A percentile compares a stretch with the other conserved stretches of the same genome.
These are phyloP conservation scores for Podila minutissima DNA, from an alignment of 192 early-diverging fungal genomes.

Conservation along the genomic window DNA sequence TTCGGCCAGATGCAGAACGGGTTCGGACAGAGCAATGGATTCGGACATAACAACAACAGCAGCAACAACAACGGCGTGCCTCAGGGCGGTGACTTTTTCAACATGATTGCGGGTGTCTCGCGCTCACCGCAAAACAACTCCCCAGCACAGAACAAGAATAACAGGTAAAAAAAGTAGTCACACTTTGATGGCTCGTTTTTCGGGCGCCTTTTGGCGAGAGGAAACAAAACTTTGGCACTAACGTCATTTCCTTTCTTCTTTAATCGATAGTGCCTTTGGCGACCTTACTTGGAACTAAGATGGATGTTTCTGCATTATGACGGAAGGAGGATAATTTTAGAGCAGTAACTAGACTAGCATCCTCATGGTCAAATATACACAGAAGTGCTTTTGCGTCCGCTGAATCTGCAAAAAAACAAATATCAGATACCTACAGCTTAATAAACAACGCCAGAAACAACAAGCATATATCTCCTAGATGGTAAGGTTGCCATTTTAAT, in stretches of 20 bases:
- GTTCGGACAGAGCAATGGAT: neutral
- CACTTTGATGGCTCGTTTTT: neutral
- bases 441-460: no score
- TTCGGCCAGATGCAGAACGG: neutral
- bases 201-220: neutral
- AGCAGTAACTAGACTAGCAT: no score
- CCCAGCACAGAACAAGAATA: slow-evolving; percentile 39
- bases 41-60: slow-evolving; percentile 8
- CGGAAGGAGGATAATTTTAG: no score
- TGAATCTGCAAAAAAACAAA: no score
- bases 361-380: no score
- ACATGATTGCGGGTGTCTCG: slow-evolving; percentile 26
- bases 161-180: slow-evolving; percentile 8
- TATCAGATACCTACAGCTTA: no score
- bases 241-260: neutral
- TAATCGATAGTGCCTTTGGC: slow-evolving; percentile 27
- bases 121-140: slow-evolving; percentile 15
- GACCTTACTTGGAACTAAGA: slow-evolving; percentile 46
- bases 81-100: slow-evolving; percentile 47
- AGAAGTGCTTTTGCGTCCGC: no score
- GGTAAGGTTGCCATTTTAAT: no score
- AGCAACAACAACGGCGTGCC: slow-evolving; percentile 23
- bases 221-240: neutral
- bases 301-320: neutral
- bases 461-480: no score